Base-by-base conservation (phyloP, 768 basidiomycete species). In the Phylloporus scabripes region DNA sequence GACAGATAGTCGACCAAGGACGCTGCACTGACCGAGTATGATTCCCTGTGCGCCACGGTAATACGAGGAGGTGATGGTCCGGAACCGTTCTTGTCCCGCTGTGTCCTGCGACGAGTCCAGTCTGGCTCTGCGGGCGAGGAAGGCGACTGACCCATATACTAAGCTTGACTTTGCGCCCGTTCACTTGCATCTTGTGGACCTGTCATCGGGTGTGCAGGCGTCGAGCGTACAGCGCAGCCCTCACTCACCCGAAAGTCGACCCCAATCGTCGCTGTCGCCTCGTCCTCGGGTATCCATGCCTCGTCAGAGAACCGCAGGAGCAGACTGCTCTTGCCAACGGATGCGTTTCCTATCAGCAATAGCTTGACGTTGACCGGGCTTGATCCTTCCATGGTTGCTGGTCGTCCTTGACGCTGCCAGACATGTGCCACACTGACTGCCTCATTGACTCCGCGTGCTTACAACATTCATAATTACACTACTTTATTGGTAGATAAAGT, bases 301-400 rank as follows among this genome's bases (percentile, higher is more conserved):
- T 95, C 89, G 63, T 97, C 94, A 2, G 93, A 93, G 73, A 97
- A 98, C n/a, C 95, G 80, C 8, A 98, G 72, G 4, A 98, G 67
- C 12, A 98, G 73, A 58, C 90, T 92, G 54, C 87, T 91, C 75
- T 93, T 90, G 58, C 95, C 95, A 14, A 98, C 95, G 4, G 87
- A 89, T 9, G 87, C 86, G 61, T 91, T 91, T 31, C 88, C 88
- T 43, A 92, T 92, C 28, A 92, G 74, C 8, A 92, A 77, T 2
- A 92, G 76, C 69, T 92, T 92, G 64, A 85, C 81, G 48, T 91
- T 92, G 38, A 87, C 74, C 15, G 67, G 67, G 24, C 53, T 8
- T 3, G 59, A 39, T 44, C 60, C 43, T 59, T 57, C 33, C 62
- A 63, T 65, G 4, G 33, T 29, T 29, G 28, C 28, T 29, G 28